These are phyloP conservation scores for Fagus crenata DNA, from an alignment of 306 rosid species.

Conservation along the genomic window DNA sequence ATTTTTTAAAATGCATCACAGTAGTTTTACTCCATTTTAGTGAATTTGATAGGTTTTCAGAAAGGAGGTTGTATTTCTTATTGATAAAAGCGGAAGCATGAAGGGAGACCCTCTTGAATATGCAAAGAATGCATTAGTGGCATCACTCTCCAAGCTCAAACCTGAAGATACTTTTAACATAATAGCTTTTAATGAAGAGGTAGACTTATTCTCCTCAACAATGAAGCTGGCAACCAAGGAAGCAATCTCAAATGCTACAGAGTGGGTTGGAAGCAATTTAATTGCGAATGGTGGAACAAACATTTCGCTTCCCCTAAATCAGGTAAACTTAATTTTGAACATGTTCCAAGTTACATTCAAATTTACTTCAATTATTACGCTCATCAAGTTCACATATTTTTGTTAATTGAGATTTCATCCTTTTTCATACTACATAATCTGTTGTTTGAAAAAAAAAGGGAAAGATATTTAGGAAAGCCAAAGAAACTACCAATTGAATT, in stretches of 20 bases:
- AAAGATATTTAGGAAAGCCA: not conserved
- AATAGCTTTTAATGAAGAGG: slow-evolving; percentile 63
- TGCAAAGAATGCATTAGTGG: slow-evolving; percentile 61
- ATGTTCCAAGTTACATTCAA: slow-evolving; percentile 19
- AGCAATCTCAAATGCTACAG: slow-evolving; percentile 56
- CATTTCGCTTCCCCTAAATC: slow-evolving; percentile 74
- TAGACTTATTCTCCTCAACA: slow-evolving; percentile 54
- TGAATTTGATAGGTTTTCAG: slow-evolving; percentile 59
- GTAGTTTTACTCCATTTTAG: slow-evolving; percentile 6
- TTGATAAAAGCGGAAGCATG: slow-evolving; percentile 91
- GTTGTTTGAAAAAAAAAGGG: not conserved
- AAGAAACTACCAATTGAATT: not conserved
- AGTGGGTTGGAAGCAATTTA: slow-evolving; percentile 56
- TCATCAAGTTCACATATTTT: slow-evolving; percentile 11
- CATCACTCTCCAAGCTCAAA: slow-evolving; percentile 65
- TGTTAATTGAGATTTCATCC: not conserved
- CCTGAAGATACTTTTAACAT: slow-evolving; percentile 75
- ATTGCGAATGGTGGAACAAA: slow-evolving; percentile 73
- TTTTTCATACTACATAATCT: not conserved
- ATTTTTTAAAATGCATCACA: not conserved
- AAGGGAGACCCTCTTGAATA: slow-evolving; percentile 71
- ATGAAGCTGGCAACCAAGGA: slow-evolving; percentile 68
- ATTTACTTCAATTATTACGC: slow-evolving; percentile 18
- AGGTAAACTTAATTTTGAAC: slow-evolving; percentile 43
- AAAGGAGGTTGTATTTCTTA: slow-evolving; percentile 74